Evolutionary conservation across 306 rosid species (phyloP), one percentile per base, ranked within the genome.

Genomic region (Phaseolus lunatus): DNA sequence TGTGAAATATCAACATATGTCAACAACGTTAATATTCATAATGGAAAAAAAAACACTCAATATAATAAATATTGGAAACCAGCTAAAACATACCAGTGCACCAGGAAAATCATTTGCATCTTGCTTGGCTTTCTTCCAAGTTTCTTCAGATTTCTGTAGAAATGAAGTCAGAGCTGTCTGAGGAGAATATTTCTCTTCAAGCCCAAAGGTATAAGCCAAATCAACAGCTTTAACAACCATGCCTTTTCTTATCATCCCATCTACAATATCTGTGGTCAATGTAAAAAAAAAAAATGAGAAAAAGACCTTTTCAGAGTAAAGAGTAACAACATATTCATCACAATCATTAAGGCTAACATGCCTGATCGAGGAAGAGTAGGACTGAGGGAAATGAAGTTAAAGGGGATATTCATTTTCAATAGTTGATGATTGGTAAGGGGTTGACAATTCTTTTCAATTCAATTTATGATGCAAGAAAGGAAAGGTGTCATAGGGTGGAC

Each of bases 201-300:
- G 72, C 53, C 90, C 93, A 87, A 89, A 85, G 72, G 84, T 82
- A 81, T 81, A 83, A 50, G 85, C 85, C 83, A 89, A 61, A 61
- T 89, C 89, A 83, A 89, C 50, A 7, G 89, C 87, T 78, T 85
- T 88, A 76, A 83, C 84, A 72, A 50, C 66, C 67, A 53, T 73
- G 39, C 84, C 78, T 41, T 52, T 85, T 79, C 73, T 89, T 78
- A 65, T 50, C 83, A 89, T 72, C 76, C 73, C 87, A 27, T 85
- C 87, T 0, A 80, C 81, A 63, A 86, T 73, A 79, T 76, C 93
- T 89, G 86, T 66, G 50, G 69, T 59, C 78, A 26, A 68, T 45
- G 72, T 19, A 84, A 33, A 76, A 5, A 49, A 5, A 49, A 44
- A 57, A 23, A 63, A 49, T 13, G 12, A 70, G 66, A 18, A 19